A percentile compares a stretch with the other conserved stretches of the same genome.
Evolutionary conservation across 805 yeast species (phyloP).

Genomic region (Candida sakaeoensis): DNA sequence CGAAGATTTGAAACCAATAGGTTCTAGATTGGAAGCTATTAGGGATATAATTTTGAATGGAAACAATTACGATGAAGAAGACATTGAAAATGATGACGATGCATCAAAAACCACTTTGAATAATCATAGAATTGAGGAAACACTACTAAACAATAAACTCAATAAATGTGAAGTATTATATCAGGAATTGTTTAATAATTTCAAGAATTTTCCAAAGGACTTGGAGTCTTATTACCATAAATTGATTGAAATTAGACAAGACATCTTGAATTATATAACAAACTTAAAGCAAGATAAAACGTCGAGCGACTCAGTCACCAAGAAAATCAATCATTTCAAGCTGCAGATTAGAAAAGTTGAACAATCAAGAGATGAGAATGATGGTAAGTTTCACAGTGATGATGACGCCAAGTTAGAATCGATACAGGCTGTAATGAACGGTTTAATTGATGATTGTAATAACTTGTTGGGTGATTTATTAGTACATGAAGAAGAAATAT

Average conservation of each 20-base stretch:
- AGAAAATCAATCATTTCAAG: slow-evolving; percentile 19
- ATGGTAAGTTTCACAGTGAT: slow-evolving; percentile 45
- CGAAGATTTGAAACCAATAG: slow-evolving; percentile 78
- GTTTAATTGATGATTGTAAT: slow-evolving; percentile 79
- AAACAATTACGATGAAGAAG: slow-evolving; percentile 27
- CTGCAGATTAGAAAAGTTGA: slow-evolving; percentile 26
- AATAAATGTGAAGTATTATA: slow-evolving; percentile 59
- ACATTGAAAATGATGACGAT: slow-evolving; percentile 15
- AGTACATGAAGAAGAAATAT: slow-evolving; percentile 9
- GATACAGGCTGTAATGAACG: slow-evolving; percentile 55
- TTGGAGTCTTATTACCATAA: slow-evolving; percentile 48
- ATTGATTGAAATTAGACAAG: slow-evolving; percentile 61
- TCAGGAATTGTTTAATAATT: slow-evolving; percentile 48
- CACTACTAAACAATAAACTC: slow-evolving; percentile 60
- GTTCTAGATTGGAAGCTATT: slow-evolving; percentile 69
- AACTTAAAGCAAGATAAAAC: slow-evolving; percentile 9
- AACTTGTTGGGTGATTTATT: slow-evolving; percentile 60
- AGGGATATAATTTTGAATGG: slow-evolving; percentile 51
- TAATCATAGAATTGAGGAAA: slow-evolving; percentile 51
- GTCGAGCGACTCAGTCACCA: slow-evolving; percentile 9
- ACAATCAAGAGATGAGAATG: slow-evolving; percentile 44
- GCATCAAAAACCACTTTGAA: slow-evolving; percentile 11
- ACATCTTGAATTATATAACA: slow-evolving; percentile 42
- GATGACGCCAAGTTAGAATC: slow-evolving; percentile 13
- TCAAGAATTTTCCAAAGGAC: slow-evolving; percentile 41